Conservation (phyloP, 1,139 yeast species). For the Lodderomyces oxycetoniae region DNA sequence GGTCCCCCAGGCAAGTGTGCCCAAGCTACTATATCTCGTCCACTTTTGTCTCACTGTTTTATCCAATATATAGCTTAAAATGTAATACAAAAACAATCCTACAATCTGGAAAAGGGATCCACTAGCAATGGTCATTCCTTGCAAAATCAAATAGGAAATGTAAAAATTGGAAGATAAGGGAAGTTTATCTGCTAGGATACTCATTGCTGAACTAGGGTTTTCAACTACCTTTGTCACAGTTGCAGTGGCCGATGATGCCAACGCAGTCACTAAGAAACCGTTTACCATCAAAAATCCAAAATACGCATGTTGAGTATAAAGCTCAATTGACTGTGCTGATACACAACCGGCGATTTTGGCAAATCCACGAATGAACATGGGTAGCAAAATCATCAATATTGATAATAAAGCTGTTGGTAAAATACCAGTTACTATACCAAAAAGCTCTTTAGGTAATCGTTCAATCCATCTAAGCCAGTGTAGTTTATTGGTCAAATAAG, state of each 20-base stretch:
- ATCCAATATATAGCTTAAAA: slow-evolving; percentile 68
- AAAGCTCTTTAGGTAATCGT: slow-evolving; percentile 51
- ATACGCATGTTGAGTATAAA: slow-evolving; percentile 69
- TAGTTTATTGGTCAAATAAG: slow-evolving; percentile 55
- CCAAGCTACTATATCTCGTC: slow-evolving; percentile 61
- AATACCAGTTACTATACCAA: slow-evolving; percentile 72
- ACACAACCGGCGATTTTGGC: slow-evolving; percentile 66
- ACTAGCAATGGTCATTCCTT: slow-evolving; percentile 79
- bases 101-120: slow-evolving; percentile 77
- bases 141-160: slow-evolving; percentile 66
- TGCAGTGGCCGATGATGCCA: slow-evolving; percentile 70
- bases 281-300: slow-evolving; percentile 70
- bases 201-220: slow-evolving; percentile 65
- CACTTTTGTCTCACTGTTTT: slow-evolving; percentile 84
- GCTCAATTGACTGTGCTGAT: slow-evolving; percentile 60
- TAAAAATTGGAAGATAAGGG: slow-evolving; percentile 90
- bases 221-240: slow-evolving; percentile 64
- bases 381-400: slow-evolving; percentile 68
- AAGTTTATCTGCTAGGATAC: slow-evolving; percentile 62
- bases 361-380: slow-evolving; percentile 69
- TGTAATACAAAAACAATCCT: slow-evolving; percentile 63
- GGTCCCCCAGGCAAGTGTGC: slow-evolving; percentile 79
- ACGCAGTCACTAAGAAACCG: slow-evolving; percentile 63
- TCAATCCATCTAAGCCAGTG: slow-evolving; percentile 61
- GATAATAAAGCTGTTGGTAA: slow-evolving; percentile 68